Conservation (phyloP, 2,329 filamentous ascomycete genomes). For the Dissoconium aciculare region DNA sequence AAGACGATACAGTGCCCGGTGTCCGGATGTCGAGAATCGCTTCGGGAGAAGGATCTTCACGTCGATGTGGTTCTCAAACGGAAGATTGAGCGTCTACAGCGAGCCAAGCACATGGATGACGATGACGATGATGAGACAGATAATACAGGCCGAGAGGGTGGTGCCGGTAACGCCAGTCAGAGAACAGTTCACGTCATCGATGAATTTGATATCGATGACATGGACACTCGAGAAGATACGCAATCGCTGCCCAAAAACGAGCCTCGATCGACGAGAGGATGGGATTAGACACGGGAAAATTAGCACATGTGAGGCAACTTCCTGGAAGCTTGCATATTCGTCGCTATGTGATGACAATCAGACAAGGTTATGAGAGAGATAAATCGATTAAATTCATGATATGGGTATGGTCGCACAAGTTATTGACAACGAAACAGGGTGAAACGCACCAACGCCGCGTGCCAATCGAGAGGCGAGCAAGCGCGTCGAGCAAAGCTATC, state of each 20-base stretch:
- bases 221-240: slow-evolving; percentile 14
- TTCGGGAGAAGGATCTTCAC: slow-evolving; percentile 40
- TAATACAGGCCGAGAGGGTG: slow-evolving; percentile 13
- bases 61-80: slow-evolving; percentile 43
- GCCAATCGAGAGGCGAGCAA: too few relatives aligned
- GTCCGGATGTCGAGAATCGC: slow-evolving; percentile 44
- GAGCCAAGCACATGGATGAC: slow-evolving; percentile 30
- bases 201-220: slow-evolving; percentile 15
- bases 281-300: too few relatives aligned
- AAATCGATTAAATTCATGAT: not conserved
- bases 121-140: slow-evolving; percentile 29
- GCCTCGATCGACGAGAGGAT: slow-evolving; percentile 7
- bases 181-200: slow-evolving; percentile 16
- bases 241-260: slow-evolving; percentile 8
- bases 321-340: too few relatives aligned
- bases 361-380: not conserved
- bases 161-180: slow-evolving; percentile 11
- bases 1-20: slow-evolving; percentile 44
- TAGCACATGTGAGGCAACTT: too few relatives aligned
- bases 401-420: too few relatives aligned
- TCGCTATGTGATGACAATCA: too few relatives aligned
- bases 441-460: too few relatives aligned
- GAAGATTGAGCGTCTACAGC: slow-evolving; percentile 41
- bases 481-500: too few relatives aligned
- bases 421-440: too few relatives aligned